A percentile compares a stretch with the other conserved stretches of the same genome.
These are phyloP conservation scores for Rhizoclosmatium globosum DNA, from an alignment of 192 early-diverging fungal genomes.

Conservation along the genomic window DNA sequence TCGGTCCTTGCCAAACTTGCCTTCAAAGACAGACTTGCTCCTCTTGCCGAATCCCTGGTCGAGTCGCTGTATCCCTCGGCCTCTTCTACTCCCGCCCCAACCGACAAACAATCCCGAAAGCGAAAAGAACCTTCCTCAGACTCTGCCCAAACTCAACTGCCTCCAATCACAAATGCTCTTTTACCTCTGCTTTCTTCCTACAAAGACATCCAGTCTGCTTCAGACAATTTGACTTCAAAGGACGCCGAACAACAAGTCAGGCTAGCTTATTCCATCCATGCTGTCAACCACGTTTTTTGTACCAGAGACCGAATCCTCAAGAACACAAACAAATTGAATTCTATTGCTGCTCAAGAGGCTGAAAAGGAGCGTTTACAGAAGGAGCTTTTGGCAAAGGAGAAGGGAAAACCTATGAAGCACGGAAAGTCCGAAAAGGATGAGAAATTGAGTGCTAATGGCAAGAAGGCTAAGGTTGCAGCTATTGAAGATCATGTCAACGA, in stretches of 20 bases:
- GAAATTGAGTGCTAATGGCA: neutral
- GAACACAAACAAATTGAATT: constrained; percentile 70
- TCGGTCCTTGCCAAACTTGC: too few species aligned
- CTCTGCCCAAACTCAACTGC: neutral
- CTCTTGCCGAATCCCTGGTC: neutral
- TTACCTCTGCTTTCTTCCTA: neutral
- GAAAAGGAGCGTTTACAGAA: neutral
- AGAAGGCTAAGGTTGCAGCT: neutral
- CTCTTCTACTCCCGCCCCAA: neutral
- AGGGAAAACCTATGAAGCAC: neutral
- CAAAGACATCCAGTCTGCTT: neutral
- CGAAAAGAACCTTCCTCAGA: neutral
- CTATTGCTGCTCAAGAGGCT: neutral
- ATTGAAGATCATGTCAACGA: neutral
- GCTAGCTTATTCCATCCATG: constrained; percentile 80
- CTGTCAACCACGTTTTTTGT: constrained; percentile 91
- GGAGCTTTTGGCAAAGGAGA: neutral
- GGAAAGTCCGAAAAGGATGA: neutral
- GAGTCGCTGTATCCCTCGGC: neutral
- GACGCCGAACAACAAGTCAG: neutral
- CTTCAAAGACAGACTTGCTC: neutral
- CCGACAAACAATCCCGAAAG: neutral
- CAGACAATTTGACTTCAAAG: neutral
- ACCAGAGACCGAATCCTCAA: constrained; percentile 78
- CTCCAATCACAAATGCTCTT: neutral